A percentile compares a stretch with the other conserved stretches of the same genome.
Conservation (phyloP, 306 rosid genomes). For the Glycine tomentella region DNA sequence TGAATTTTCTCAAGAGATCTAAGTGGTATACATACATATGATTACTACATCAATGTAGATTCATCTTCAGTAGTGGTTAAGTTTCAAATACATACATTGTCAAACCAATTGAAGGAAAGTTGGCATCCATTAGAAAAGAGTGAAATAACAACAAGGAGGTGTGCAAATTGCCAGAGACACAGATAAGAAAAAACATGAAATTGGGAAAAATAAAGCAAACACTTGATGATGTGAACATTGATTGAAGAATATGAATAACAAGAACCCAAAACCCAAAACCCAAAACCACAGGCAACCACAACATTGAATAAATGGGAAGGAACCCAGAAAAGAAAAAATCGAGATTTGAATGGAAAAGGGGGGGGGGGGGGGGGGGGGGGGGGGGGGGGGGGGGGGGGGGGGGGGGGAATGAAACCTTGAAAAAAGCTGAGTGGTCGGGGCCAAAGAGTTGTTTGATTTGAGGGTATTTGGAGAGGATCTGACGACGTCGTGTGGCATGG, state of each 20-base stretch:
- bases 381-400: too few species aligned
- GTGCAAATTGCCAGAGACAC: neutral
- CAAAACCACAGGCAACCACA: neutral
- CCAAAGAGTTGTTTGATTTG: conserved; percentile 87
- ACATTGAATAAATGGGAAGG: neutral
- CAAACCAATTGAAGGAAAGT: neutral
- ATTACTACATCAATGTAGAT: neutral
- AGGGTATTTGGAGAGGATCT: conserved; percentile 92
- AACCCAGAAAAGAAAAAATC: neutral
- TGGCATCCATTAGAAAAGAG: neutral
- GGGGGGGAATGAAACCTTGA: too few species aligned
- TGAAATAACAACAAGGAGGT: neutral
- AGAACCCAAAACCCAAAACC: neutral
- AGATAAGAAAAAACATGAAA: neutral
- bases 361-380: neutral
- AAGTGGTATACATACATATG: neutral
- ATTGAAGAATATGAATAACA: neutral
- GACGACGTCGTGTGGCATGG: conserved; percentile 88
- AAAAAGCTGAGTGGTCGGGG: conserved; percentile 74
- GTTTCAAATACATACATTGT: neutral
- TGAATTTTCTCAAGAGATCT: too few species aligned
- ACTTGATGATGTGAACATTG: too few species aligned
- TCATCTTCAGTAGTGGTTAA: neutral
- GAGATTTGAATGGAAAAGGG: neutral
- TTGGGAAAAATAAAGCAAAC: neutral